phyloP scores from a whole-genome alignment of 805 yeast species.

The Ogataea pilisensis region DNA sequence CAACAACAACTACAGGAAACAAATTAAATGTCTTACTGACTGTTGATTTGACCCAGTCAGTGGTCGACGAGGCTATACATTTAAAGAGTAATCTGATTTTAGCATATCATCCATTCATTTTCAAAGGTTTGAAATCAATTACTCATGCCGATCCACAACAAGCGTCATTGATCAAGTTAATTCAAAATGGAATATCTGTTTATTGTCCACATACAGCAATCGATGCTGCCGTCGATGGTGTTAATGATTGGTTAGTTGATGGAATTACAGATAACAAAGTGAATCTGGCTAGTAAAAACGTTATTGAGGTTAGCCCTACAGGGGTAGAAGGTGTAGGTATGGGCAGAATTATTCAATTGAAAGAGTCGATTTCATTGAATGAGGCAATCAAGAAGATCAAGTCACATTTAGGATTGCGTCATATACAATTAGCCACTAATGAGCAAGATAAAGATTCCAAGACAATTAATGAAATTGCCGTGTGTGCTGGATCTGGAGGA shows the following conservation, averaged over 20 bases:
- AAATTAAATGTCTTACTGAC: conserved; percentile 54
- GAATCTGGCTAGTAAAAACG: conserved; percentile 20
- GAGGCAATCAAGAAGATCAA: conserved; percentile 52
- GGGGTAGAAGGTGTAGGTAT: conserved; percentile 62
- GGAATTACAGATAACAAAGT: conserved; percentile 36
- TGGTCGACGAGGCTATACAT: conserved; percentile 78
- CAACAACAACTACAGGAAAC: conserved; percentile 5
- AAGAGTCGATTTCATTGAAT: conserved; percentile 37
- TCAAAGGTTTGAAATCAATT: conserved; percentile 77
- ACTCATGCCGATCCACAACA: conserved; percentile 73
- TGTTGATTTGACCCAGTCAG: conserved; percentile 78
- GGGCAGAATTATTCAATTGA: conserved; percentile 66
- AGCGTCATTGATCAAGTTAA: conserved; percentile 62
- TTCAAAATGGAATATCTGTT: conserved; percentile 77
- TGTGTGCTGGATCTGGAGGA: conserved; percentile 96
- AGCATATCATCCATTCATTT: conserved; percentile 94
- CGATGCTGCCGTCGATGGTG: conserved; percentile 90
- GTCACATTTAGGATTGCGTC: conserved; percentile 41
- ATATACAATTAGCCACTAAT: conserved; percentile 59
- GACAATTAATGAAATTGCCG: conserved; percentile 55
- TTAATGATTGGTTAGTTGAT: conserved; percentile 84
- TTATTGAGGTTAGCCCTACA: conserved; percentile 41
- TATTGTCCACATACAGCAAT: conserved; percentile 96
- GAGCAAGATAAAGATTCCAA: conserved; percentile 26
- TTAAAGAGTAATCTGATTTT: conserved; percentile 53